Evolutionary conservation across 257 asterid genomes (phyloP), one percentile per base, ranked within the genome.

Genomic region (Solanum pinnatisectum): DNA sequence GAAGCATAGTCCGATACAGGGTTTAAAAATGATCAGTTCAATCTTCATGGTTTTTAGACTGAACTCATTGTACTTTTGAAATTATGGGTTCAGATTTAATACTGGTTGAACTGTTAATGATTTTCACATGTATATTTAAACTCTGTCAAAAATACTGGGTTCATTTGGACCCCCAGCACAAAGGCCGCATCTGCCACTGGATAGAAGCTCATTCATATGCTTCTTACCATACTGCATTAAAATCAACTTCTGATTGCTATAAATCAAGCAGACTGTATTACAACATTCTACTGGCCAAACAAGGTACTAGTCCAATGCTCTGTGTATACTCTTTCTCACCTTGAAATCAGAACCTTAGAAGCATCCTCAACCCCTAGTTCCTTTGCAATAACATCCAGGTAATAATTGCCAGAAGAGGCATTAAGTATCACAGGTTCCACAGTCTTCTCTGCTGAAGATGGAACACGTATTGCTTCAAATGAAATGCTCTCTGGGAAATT

Each of bases 341-440:
- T 94, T 88, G 99, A 94, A 88, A 97, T 89, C 86, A 94, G 88
- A 91, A 96, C 90, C 91, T 91, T 90, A 49, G 99, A 94, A 90
- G 98, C 98, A 87, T 92, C 96, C 0, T 86, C 42, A 65, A 90
- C 32, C 42, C 94, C 95, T 39, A 97, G 90, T 91, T 91, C 93
- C 68, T 85, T 81, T 27, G 98, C 98, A 90, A 97, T 92, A 77
- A 87, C 94, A 91, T 97, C 99, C 76, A 96, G 95, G 92, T 96
- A 97, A 94, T 96, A 96, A 88, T 92, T 93, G 84, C 88, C 87
- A 63, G 86, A 74, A 52, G 93, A 81, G 88, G 91, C 67, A 88
- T 93, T 74, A 87, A 96, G 96, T 56, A 87, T 89, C 91, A 94
- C 78, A 35, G 92, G 32, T 88, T 92, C 93, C 84, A 94, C 94